A percentile compares a stretch with the other conserved stretches of the same genome.
These are phyloP conservation scores for Chimonanthus praecox DNA, from an alignment of 164 flowering plant species.

Conservation along the genomic window DNA sequence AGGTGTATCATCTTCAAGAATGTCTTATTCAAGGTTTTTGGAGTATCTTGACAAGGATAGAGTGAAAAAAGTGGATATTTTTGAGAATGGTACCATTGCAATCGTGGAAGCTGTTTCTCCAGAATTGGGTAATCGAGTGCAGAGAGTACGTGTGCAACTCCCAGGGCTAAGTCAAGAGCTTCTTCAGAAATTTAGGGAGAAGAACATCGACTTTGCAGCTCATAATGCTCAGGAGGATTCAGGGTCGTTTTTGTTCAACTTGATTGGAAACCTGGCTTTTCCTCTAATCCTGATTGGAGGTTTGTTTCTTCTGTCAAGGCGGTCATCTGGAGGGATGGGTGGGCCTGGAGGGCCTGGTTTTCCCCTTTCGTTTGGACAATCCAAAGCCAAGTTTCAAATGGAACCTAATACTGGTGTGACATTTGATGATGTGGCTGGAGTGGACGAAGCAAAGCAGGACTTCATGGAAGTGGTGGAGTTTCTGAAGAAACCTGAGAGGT, in stretches of 20 bases:
- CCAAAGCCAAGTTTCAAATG: conserved; percentile 91
- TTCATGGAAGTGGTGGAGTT: conserved; percentile 95
- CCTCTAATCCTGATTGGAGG: conserved; percentile 82
- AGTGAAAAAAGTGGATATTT: conserved; percentile 78
- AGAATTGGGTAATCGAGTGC: conserved; percentile 77
- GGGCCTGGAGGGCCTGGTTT: conserved; percentile 98
- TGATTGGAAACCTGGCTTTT: conserved; percentile 80
- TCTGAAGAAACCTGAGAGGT: conserved; percentile 86
- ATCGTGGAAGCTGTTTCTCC: conserved; percentile 93
- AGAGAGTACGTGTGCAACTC: conserved; percentile 86
- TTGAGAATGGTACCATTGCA: conserved; percentile 94
- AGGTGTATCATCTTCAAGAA: conserved; percentile 90
- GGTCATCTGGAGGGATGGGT: conserved; percentile 79
- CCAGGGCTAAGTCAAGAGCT: conserved; percentile 93
- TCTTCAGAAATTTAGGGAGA: conserved; percentile 87
- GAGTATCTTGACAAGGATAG: conserved; percentile 84
- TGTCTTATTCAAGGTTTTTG: conserved; percentile 90
- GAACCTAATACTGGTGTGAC: conserved; percentile 96
- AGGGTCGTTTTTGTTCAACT: conserved; percentile 64
- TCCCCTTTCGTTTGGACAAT: conserved; percentile 78
- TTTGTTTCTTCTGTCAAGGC: conserved; percentile 83
- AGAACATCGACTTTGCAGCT: conserved; percentile 95
- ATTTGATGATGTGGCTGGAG: conserved; percentile 96
- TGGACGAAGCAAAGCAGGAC: conserved; percentile 93
- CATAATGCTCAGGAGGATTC: conserved; percentile 90